Conservation (phyloP, 352 stramenopile species). For the Phytophthora tubulina region DNA sequence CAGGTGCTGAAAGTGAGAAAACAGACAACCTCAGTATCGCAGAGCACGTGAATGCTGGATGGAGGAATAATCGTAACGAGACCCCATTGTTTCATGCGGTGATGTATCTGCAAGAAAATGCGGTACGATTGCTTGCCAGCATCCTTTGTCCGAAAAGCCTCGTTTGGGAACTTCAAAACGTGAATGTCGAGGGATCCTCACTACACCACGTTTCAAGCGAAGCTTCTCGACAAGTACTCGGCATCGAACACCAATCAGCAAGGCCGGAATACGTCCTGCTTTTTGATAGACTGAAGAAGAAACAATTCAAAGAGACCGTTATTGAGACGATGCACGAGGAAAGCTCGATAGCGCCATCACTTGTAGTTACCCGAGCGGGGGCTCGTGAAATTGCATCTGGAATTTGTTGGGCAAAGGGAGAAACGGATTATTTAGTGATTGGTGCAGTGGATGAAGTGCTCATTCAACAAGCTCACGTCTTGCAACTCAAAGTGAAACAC, state of each 20-base stretch:
- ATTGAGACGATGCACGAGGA: constrained; percentile 80
- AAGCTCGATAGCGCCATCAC: constrained; percentile 61
- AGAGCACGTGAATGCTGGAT: constrained; percentile 46
- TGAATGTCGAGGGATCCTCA: constrained; percentile 80
- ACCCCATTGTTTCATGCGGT: constrained; percentile 73
- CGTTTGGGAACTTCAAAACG: constrained; percentile 61
- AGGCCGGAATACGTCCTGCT: constrained; percentile 76
- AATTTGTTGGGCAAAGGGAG: not conserved
- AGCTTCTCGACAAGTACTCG: constrained; percentile 41
- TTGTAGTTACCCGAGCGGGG: constrained; percentile 56
- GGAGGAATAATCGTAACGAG: constrained; percentile 75
- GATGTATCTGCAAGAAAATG: constrained; percentile 59
- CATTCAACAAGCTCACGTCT: constrained; percentile 60
- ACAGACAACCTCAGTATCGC: constrained; percentile 35
- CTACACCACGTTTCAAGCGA: constrained; percentile 67
- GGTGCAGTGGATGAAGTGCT: constrained; percentile 68
- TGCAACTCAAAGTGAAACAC: constrained; percentile 83
- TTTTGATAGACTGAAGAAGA: constrained; percentile 67
- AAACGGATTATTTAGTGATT: constrained; percentile 71
- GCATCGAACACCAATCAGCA: constrained; percentile 38
- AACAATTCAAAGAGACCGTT: constrained; percentile 78
- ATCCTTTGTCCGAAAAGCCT: constrained; percentile 56
- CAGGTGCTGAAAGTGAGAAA: not conserved
- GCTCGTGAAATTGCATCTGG: constrained; percentile 19
- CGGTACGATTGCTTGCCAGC: constrained; percentile 47